Base-by-base conservation (phyloP, 345 rosid genomes). In the Citrus hindsii region DNA sequence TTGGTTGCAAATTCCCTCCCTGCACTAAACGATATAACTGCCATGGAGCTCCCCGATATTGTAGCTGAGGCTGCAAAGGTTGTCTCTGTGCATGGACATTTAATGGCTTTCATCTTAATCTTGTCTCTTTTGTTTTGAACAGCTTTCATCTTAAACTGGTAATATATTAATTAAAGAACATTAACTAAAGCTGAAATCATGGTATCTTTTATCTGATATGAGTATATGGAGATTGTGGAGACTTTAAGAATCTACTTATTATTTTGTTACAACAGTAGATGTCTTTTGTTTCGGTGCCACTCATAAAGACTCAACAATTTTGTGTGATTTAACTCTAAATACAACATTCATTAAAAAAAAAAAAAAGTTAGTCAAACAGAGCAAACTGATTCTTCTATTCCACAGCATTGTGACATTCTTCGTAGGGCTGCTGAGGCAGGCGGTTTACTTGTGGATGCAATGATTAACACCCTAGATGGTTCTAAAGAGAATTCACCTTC, bases 21-120 rank as follows among this genome's bases (percentile, higher is more conserved):
- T 83, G 99, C 99, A 33, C 87, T 96, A 67, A 96, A 96, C 63
- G 99, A 96, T 63, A 89, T 92, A 69, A 96, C 99, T 42, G 98
- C 99, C 58, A 96, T 92, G 98, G 99, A 96, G 89, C 89, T 96
- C 75, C 99, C 98, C 64, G 98, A 92, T 76, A 96, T 96, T 75
- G 92, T 96, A 1, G 99, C 98, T 1, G 98, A 90, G 85, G 98
- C 99, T 82, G 98, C 99, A 46, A 96, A 96, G 98, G 99, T 96
- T 53, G 73, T 74, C 24, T 14, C n/a, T 33, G 51, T 62, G 28
- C 76, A 61, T 67, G 51, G 51, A 25, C 75, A 30, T 64, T 76
- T 60, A 72, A 65, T 30, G 38, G 51, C 19, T 73, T 46, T 66
- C 30, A 14, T 76, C 35, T 12, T 35, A 13, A 59, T n/a, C 38